Evolutionary conservation across 495 filamentous ascomycete genomes (phyloP).

Genomic region (Tetracladium setigerum): DNA sequence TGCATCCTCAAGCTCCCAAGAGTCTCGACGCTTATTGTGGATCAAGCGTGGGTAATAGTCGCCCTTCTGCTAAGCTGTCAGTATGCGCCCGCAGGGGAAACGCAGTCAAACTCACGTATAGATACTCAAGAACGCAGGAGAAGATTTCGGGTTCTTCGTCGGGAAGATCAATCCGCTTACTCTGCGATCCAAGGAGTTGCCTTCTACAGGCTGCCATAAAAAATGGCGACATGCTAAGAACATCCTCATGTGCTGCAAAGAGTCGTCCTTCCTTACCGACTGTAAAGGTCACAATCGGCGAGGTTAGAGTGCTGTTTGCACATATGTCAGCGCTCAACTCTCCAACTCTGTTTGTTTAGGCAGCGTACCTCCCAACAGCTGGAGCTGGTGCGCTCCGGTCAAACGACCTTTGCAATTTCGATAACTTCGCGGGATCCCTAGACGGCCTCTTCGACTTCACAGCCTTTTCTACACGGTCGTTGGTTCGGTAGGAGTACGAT

Average conservation of each 20-base stretch:
- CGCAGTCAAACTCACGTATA: constrained; percentile 47
- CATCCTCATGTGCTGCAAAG: constrained; percentile 85
- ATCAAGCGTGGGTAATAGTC: constrained; percentile 79
- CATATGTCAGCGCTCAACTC: not conserved
- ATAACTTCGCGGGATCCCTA: constrained; percentile 50
- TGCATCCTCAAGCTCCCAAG: constrained; percentile 64
- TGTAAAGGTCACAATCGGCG: constrained; percentile 70
- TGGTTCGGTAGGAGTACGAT: constrained; percentile 47
- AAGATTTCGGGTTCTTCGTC: constrained; percentile 85
- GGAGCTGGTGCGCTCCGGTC: constrained; percentile 13
- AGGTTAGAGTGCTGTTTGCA: constrained; percentile 45
- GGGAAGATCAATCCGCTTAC: constrained; percentile 70
- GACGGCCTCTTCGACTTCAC: constrained; percentile 58
- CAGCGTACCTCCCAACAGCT: constrained; percentile 16
- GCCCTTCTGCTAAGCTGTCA: constrained; percentile 42
- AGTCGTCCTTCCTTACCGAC: constrained; percentile 73
- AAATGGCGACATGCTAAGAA: constrained; percentile 70
- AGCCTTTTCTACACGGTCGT: constrained; percentile 58
- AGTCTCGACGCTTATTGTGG: constrained; percentile 58
- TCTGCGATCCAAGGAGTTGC: constrained; percentile 54
- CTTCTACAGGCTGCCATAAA: constrained; percentile 56
- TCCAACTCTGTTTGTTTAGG: constrained; percentile 5
- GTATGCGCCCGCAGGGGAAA: not conserved
- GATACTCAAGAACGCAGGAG: constrained; percentile 82
- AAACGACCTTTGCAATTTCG: constrained; percentile 48